These are phyloP conservation scores for Trichosanthes truncata DNA, from an alignment of 306 rosid species.

Conservation along the genomic window DNA sequence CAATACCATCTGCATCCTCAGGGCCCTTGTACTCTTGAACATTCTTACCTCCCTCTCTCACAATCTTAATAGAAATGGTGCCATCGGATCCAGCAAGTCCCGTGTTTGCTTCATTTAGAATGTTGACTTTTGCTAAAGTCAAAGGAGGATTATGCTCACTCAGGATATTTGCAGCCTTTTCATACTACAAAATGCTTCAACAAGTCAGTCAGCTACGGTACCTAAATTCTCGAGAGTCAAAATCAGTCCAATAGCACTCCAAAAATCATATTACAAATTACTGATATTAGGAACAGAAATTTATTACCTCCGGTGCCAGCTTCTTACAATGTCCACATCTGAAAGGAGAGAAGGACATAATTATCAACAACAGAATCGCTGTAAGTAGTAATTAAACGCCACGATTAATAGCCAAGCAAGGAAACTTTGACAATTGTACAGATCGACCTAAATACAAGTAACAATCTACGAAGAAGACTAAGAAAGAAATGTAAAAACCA, in stretches of 20 bases:
- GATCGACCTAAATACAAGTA: neutral
- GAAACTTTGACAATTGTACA: neutral
- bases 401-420: neutral
- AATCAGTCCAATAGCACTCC: neutral
- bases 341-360: neutral
- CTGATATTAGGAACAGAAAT: constrained; percentile 2
- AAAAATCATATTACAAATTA: neutral
- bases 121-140: constrained; percentile 74
- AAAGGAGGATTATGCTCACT: constrained; percentile 62
- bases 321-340: constrained; percentile 96
- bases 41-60: constrained; percentile 72
- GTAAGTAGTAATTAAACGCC: neutral
- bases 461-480: neutral
- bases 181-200: constrained; percentile 38
- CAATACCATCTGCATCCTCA: constrained; percentile 81
- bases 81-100: constrained; percentile 53
- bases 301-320: constrained; percentile 82
- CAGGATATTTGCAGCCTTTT: constrained; percentile 74
- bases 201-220: neutral
- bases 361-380: neutral
- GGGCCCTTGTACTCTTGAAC: constrained; percentile 88
- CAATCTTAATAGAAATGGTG: constrained; percentile 66
- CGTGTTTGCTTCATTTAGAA: constrained; percentile 52
- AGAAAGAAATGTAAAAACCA: neutral
- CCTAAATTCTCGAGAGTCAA: neutral